Conservation (phyloP, 306 rosid genomes). For the Cucurbita pepo region DNA sequence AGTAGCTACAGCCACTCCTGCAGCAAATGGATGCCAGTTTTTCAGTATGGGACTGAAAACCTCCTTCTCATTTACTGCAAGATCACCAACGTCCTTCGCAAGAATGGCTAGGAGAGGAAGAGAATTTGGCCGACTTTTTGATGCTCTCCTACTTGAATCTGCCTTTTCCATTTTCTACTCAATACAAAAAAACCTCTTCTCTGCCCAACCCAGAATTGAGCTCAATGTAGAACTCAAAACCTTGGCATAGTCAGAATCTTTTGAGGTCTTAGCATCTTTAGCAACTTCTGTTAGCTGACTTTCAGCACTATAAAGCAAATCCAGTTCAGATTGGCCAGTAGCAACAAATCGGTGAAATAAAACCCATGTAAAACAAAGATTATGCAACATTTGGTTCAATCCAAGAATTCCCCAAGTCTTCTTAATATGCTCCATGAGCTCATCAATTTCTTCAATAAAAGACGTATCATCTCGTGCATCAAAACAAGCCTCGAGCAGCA, state of each 20-base stretch:
- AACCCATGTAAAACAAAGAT: slow-evolving; percentile 94
- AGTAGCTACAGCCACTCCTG: slow-evolving; percentile 95
- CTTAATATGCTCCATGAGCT: slow-evolving; percentile 89
- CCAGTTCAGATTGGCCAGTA: slow-evolving; percentile 78
- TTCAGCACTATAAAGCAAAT: slow-evolving; percentile 53
- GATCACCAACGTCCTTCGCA: slow-evolving; percentile 84
- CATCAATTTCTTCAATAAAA: slow-evolving; percentile 75
- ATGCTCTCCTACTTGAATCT: slow-evolving; percentile 91
- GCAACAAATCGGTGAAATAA: slow-evolving; percentile 84
- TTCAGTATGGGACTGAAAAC: slow-evolving; percentile 84
- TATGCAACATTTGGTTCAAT: slow-evolving; percentile 65
- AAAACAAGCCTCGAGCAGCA: slow-evolving; percentile 76
- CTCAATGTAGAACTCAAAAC: slow-evolving; percentile 80
- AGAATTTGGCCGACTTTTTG: slow-evolving; percentile 74
- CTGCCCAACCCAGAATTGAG: slow-evolving; percentile 90
- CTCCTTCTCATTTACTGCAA: slow-evolving; percentile 66
- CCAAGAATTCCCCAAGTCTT: slow-evolving; percentile 99
- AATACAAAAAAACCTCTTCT: slow-evolving; percentile 41
- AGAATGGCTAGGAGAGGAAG: slow-evolving; percentile 86
- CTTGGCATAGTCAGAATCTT: slow-evolving; percentile 67
- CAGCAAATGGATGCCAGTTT: slow-evolving; percentile 94
- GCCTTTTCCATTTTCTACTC: slow-evolving; percentile 89
- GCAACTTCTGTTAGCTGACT: slow-evolving; percentile 82
- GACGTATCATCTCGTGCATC: slow-evolving; percentile 65
- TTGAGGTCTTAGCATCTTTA: slow-evolving; percentile 78